These are phyloP conservation scores for Hypoxylon sp. DNA, from an alignment of 2,329 filamentous ascomycete genomes.

Conservation along the genomic window DNA sequence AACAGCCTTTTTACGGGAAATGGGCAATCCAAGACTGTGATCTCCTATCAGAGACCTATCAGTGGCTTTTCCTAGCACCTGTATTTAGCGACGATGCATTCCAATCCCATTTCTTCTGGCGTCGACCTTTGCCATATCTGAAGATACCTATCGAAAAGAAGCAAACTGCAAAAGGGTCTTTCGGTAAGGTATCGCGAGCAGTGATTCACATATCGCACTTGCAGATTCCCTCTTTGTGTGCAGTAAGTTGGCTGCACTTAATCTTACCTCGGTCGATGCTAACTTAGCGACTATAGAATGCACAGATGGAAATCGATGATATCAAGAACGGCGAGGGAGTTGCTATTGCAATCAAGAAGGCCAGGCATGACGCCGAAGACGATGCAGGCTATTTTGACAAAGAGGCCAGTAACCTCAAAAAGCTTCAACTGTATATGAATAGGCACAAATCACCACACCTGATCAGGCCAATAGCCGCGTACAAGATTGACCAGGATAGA, in stretches of 20 bases:
- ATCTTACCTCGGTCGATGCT: background rate
- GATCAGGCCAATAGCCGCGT: background rate
- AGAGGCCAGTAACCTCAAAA: background rate
- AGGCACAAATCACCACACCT: background rate
- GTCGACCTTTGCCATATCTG: background rate
- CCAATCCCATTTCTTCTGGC: background rate
- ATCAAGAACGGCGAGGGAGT: too few relatives aligned
- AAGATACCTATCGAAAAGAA: too few relatives aligned
- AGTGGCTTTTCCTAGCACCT: background rate
- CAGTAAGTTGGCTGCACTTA: background rate
- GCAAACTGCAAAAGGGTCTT: background rate
- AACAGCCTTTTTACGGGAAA: background rate
- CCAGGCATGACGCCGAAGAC: background rate
- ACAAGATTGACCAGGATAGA: background rate
- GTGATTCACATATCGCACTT: background rate
- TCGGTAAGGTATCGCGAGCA: background rate
- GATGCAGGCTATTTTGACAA: background rate
- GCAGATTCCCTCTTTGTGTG: background rate
- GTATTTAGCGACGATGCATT: background rate
- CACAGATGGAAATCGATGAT: too few relatives aligned
- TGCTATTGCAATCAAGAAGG: constrained; percentile 20
- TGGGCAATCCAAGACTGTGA: background rate
- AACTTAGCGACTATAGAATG: background rate
- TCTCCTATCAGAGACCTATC: background rate
- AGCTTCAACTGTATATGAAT: background rate